Percentiles rank a stretch among this genome's conserved stretches.
Evolutionary conservation across 495 filamentous ascomycete genomes (phyloP).

Genomic region (Evansstolkia leycettana): DNA sequence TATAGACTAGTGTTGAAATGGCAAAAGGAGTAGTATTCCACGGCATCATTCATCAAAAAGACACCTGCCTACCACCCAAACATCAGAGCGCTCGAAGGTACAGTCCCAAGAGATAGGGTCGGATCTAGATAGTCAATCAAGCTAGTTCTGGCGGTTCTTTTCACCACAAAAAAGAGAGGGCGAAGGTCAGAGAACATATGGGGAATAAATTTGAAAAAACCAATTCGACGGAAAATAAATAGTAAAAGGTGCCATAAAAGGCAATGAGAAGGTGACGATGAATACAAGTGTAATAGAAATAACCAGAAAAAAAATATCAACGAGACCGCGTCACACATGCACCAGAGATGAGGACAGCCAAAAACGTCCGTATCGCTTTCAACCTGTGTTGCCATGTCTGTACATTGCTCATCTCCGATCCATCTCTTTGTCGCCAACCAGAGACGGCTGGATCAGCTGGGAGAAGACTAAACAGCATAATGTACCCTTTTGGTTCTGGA

Average conservation of each 20-base stretch:
- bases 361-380: too few relatives aligned
- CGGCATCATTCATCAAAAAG: conserved; percentile 18
- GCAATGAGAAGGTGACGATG: too few relatives aligned
- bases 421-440: too few relatives aligned
- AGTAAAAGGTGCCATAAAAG: too few relatives aligned
- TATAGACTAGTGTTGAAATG: conserved; percentile 8
- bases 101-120: not conserved
- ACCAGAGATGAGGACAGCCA: too few relatives aligned
- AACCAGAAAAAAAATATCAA: too few relatives aligned
- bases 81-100: not conserved
- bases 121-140: not conserved
- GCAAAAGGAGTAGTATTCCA: conserved; percentile 8
- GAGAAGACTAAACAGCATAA: conserved; percentile 9
- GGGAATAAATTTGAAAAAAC: conserved; percentile 15
- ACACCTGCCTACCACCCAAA: conserved; percentile 23
- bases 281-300: too few relatives aligned
- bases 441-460: too few relatives aligned
- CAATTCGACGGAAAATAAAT: conserved; percentile 1
- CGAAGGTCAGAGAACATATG: conserved; percentile 14
- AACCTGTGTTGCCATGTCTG: too few relatives aligned
- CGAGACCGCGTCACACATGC: too few relatives aligned
- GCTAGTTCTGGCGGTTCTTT: conserved; percentile 4
- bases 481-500: conserved; percentile 2
- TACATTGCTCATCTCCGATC: too few relatives aligned
- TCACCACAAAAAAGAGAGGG: conserved; percentile 18